Base-by-base conservation (phyloP, 1,139 yeast genomes). In the Geotrichum carabidarum region DNA sequence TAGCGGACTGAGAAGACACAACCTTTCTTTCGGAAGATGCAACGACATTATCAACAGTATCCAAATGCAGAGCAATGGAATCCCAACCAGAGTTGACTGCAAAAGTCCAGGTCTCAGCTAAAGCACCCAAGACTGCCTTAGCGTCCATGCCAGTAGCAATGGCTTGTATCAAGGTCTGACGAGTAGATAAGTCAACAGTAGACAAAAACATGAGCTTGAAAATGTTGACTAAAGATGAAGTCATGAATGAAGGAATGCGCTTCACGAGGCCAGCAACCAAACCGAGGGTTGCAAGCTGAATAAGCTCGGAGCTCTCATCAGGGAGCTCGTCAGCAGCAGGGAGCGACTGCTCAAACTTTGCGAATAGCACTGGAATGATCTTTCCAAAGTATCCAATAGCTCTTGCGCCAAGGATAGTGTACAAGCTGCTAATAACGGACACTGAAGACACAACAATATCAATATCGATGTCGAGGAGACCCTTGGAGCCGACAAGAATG, bases 171-270 rank as follows among this genome's bases (percentile, higher is more conserved):
- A 89, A 77, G 34, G 84, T 79, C 15, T 84, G 73, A 65, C 95
- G 79, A 43, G 87, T 77, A 6, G 79, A 71, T 46, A 76, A 77
- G 14, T 82, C 79, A 52, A 86, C 84, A 46, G 74, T 74, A 51
- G 73, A 65, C 32, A 74, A 72, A 60, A 89, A 78, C 22, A 85
- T 72, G 11, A 83, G 74, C 53, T 75, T 71, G 57, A 89, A 71
- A 50, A 88, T 78, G 52, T 82, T 81, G 55, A 78, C 78, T 62
- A 90, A 73, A 60, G 83, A 83, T 8, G 94, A 81, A 18, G 81
- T 75, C 74, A 93, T 79, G 68, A 93, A 93, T 12, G 89, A 84
- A 41, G 99, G 98, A 62, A 94, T 83, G 64, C 88, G 83, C 70
- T 85, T 88, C 51, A 91, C 74, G 65, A 89, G 77, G 48, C 91